Base-by-base conservation (phyloP, 768 basidiomycete genomes). In the Chalciporus piperatus region DNA sequence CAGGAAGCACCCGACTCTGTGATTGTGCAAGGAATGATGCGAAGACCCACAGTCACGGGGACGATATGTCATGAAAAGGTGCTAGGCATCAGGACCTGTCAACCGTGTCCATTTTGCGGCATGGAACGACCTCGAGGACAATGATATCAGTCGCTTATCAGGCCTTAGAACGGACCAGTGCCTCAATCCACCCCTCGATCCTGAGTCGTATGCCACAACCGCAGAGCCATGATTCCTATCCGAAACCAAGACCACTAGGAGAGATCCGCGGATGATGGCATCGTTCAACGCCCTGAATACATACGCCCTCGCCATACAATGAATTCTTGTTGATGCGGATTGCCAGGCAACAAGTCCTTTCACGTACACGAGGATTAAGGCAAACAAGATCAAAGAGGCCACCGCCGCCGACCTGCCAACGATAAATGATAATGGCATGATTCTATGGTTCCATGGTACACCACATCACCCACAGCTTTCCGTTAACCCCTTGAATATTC, bases 261-360 rank as follows among this genome's bases (percentile, higher is more conserved):
- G 30, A 22, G 30, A 45, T 45, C 44, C 30, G 44, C 28, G 28
- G 28, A 32, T 28, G 17, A 17, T 12, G 48, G 50, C 50, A 52
- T 45, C 25, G 27, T 6, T 25, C 25, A 7, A 25, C 43, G 35
- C 20, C 27, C 40, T 30, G 25, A 43, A 39, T 16, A 48, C 38
- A 39, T 19, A 13, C 9, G n/a, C 25, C 44, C 47, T 37, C 23
- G 13, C 35, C 45, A 50, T 52, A 47, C 41, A 51, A 54, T 40
- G 20, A 19, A 41, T 35, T 17, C 16, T 42, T 35, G 52, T 46
- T 65, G 63, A 64, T 64, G 56, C 27, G 30, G 41, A 64, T 64
- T 51, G 56, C 61, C 58, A 56, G 49, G 63, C 61, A 64, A 66
- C 63, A 20, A 27, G 10, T 13, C 11, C 4, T 22, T 23, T 59